Percentiles rank a stretch among this genome's conserved stretches.
These are phyloP conservation scores for Pseudogymnoascus sp. DNA, from an alignment of 2,329 filamentous ascomycete genomes.

Conservation along the genomic window DNA sequence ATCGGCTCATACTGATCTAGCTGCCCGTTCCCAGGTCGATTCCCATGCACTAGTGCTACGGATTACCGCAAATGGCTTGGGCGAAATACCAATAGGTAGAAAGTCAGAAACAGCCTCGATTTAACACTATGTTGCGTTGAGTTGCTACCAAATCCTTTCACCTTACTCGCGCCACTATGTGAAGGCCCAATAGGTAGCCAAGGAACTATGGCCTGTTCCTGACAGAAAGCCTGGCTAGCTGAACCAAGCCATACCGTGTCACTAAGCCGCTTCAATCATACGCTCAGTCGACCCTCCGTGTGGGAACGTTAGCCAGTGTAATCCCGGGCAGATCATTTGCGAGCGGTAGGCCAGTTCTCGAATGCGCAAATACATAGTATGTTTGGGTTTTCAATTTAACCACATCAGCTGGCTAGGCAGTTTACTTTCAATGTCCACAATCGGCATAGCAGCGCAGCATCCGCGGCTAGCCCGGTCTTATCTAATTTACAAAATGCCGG, in stretches of 20 bases:
- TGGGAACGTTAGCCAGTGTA: neutral
- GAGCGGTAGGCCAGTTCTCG: neutral
- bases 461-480: neutral
- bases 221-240: neutral
- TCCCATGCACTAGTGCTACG: neutral
- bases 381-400: neutral
- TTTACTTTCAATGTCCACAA: neutral
- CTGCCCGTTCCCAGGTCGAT: neutral
- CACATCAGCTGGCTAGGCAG: neutral
- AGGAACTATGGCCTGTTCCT: slow-evolving; percentile 3
- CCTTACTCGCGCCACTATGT: neutral
- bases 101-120: neutral
- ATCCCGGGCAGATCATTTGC: neutral
- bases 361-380: neutral
- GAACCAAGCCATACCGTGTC: neutral
- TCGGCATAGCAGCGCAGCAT: neutral
- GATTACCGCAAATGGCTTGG: neutral
- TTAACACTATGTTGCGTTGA: neutral
- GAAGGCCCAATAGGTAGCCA: neutral
- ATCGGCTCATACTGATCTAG: neutral
- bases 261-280: neutral
- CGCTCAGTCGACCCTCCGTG: neutral
- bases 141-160: neutral
- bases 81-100: neutral
- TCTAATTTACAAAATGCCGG: neutral